Evolutionary conservation across 257 asterid genomes (phyloP).

Genomic region (Eustoma russellianum): DNA sequence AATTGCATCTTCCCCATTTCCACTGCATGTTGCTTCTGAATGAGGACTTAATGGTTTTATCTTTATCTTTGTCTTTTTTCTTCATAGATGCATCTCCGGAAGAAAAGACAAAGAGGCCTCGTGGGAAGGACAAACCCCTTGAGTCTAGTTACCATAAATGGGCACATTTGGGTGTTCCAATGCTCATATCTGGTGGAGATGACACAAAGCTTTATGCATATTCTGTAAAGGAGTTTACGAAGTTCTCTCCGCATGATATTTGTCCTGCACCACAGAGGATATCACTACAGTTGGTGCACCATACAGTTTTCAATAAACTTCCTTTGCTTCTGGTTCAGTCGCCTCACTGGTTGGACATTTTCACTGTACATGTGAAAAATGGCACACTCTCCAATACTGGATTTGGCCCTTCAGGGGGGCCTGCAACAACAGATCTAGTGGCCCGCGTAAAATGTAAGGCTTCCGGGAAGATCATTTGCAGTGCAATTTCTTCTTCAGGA

Average conservation of each 20-base stretch:
- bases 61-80: slow-evolving; percentile 4
- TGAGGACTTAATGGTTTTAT: background rate
- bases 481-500: slow-evolving; percentile 83
- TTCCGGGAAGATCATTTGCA: slow-evolving; percentile 84
- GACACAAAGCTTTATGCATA: slow-evolving; percentile 79
- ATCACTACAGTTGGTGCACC: slow-evolving; percentile 52
- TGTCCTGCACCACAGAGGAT: slow-evolving; percentile 83
- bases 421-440: slow-evolving; percentile 52
- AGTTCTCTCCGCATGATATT: slow-evolving; percentile 79
- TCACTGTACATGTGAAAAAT: slow-evolving; percentile 37
- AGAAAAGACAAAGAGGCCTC: slow-evolving; percentile 38
- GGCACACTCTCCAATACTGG: slow-evolving; percentile 4
- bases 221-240: slow-evolving; percentile 75
- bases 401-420: slow-evolving; percentile 52
- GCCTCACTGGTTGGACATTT: slow-evolving; percentile 50
- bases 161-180: slow-evolving; percentile 96
- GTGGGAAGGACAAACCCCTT: slow-evolving; percentile 44
- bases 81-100: slow-evolving; percentile 48
- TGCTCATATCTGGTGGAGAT: slow-evolving; percentile 94
- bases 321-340: slow-evolving; percentile 69
- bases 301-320: slow-evolving; percentile 33
- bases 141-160: slow-evolving; percentile 79
- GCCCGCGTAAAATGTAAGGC: slow-evolving; percentile 66
- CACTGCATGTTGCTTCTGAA: background rate
- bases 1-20: too few species aligned